phyloP scores from a whole-genome alignment of 495 filamentous ascomycete genomes.

The Aspergillus incahuasiensis region DNA sequence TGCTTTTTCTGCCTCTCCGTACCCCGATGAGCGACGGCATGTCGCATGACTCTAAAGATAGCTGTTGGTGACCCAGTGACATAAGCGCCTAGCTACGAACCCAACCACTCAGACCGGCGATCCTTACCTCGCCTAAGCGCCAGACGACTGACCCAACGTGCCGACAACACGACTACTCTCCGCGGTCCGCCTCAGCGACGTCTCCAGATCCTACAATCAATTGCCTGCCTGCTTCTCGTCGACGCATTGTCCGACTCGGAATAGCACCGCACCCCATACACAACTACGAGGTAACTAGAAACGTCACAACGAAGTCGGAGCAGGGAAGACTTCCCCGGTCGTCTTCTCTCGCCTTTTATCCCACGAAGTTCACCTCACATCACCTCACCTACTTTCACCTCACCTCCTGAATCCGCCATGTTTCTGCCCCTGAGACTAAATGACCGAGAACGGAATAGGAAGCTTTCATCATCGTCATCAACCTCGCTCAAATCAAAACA shows the following conservation, averaged over 20 bases:
- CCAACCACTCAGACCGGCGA: slow-evolving; percentile 23
- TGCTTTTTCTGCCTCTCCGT: background rate
- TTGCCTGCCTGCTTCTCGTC: background rate
- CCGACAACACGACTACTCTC: slow-evolving; percentile 6
- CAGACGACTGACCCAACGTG: slow-evolving; percentile 23
- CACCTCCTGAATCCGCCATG: slow-evolving; percentile 38
- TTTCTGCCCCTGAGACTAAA: slow-evolving; percentile 42
- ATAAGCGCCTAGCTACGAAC: slow-evolving; percentile 22
- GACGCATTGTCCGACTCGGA: slow-evolving; percentile 5
- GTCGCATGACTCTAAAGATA: slow-evolving; percentile 22
- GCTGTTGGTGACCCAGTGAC: slow-evolving; percentile 20
- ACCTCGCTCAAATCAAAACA: slow-evolving; percentile 32
- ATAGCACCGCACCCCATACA: slow-evolving; percentile 1
- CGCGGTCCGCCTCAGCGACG: background rate
- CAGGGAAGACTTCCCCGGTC: slow-evolving; percentile 7
- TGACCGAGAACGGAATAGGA: slow-evolving; percentile 28
- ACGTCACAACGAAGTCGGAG: slow-evolving; percentile 10
- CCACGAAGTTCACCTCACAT: slow-evolving; percentile 15
- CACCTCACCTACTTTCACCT: slow-evolving; percentile 21
- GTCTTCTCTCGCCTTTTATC: slow-evolving; percentile 26
- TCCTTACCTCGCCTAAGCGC: slow-evolving; percentile 32
- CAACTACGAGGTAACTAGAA: slow-evolving; percentile 24
- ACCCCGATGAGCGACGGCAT: slow-evolving; percentile 20
- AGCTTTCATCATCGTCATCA: slow-evolving; percentile 22
- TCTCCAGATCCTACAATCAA: background rate